A percentile compares a stretch with the other conserved stretches of the same genome.
phyloP scores from a whole-genome alignment of 2,329 filamentous ascomycete species.

The Colletotrichum nymphaeae region DNA sequence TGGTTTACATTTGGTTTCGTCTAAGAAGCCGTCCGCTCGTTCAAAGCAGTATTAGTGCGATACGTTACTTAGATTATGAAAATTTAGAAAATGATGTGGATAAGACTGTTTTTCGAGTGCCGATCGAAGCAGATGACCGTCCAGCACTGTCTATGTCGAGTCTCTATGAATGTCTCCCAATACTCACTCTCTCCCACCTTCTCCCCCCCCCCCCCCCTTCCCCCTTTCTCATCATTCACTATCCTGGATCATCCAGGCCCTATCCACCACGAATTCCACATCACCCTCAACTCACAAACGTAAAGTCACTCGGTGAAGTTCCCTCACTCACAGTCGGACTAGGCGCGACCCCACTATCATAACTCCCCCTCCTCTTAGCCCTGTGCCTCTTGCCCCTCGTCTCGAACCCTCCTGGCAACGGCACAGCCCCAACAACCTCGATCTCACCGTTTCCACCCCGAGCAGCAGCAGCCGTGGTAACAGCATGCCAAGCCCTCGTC shows the following conservation, averaged over 20 bases:
- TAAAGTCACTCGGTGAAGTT: constrained; percentile 14
- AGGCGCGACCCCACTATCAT: constrained; percentile 34
- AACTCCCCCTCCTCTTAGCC: constrained; percentile 2
- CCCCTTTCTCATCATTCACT: too few species aligned
- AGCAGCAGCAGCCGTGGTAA: background rate
- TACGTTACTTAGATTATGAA: background rate
- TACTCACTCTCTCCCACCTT: background rate
- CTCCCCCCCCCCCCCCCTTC: too few species aligned
- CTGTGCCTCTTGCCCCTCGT: background rate
- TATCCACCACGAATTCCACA: too few species aligned
- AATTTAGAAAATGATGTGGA: background rate
- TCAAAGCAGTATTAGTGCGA: background rate
- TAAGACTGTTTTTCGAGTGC: background rate
- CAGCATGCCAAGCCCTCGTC: constrained; percentile 11
- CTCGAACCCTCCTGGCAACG: background rate
- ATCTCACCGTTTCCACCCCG: background rate
- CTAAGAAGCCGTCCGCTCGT: background rate
- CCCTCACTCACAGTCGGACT: constrained; percentile 10
- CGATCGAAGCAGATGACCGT: background rate
- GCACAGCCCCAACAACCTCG: background rate
- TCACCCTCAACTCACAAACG: constrained; percentile 2
- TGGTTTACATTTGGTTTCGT: background rate
- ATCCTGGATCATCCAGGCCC: too few species aligned
- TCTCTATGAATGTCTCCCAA: background rate
- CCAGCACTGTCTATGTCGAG: background rate